A percentile compares a stretch with the other conserved stretches of the same genome.
These are phyloP conservation scores for Vachellia pachyceras DNA, from an alignment of 306 rosid genomes.

Conservation along the genomic window DNA sequence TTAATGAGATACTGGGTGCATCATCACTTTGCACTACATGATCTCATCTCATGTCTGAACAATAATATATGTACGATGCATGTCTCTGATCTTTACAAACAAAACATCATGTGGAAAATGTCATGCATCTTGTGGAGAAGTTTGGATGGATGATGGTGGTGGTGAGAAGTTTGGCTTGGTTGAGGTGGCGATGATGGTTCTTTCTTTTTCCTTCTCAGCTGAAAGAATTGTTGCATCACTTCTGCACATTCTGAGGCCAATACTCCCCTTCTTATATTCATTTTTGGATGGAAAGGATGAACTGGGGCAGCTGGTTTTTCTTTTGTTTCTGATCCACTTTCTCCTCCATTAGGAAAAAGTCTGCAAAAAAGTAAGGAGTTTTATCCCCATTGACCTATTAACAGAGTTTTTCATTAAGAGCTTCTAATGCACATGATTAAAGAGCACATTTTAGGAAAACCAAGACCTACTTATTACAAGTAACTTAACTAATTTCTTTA, in stretches of 20 bases:
- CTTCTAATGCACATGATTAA: too few relatives aligned
- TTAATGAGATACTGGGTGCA: not conserved
- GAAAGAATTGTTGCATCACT: conserved; percentile 93
- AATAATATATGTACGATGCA: not conserved
- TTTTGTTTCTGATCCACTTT: conserved; percentile 50
- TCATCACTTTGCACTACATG: not conserved
- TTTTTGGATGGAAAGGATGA: conserved; percentile 95
- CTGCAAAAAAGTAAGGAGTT: conserved; percentile 49
- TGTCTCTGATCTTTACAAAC: conserved; percentile 49
- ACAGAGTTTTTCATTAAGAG: too few relatives aligned
- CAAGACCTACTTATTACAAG: too few relatives aligned
- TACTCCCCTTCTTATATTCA: conserved; percentile 75
- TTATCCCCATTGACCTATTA: too few relatives aligned
- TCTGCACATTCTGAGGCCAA: conserved; percentile 82
- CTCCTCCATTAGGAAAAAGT: conserved; percentile 77
- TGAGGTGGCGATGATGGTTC: conserved; percentile 35
- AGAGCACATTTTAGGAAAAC: too few relatives aligned
- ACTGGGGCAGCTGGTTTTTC: conserved; percentile 73
- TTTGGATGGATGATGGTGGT: conserved; percentile 65
- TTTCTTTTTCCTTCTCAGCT: conserved; percentile 75
- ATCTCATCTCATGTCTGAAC: conserved; percentile 21
- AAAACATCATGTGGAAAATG: conserved; percentile 75
- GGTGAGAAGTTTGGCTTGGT: conserved; percentile 42
- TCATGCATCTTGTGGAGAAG: conserved; percentile 71
- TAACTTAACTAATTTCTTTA: too few relatives aligned